Percentiles rank a stretch among this genome's conserved stretches.
Evolutionary conservation across 1,139 yeast species (phyloP).

Genomic region (Pichia inconspicua): DNA sequence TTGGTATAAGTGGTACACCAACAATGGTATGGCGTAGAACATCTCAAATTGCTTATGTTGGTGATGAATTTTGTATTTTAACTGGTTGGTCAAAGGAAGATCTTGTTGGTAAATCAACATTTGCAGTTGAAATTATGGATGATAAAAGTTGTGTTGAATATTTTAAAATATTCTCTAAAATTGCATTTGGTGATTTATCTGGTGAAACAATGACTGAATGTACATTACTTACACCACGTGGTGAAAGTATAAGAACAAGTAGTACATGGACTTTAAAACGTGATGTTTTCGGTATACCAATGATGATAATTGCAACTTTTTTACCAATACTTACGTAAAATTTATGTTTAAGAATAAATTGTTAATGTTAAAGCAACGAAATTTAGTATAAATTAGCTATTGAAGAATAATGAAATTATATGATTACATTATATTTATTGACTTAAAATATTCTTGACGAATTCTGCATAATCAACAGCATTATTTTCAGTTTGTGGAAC

Average conservation of each 20-base stretch:
- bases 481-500: constrained; percentile 92
- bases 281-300: constrained; percentile 59
- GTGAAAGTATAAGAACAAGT: constrained; percentile 52
- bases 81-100: constrained; percentile 85
- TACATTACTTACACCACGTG: constrained; percentile 49
- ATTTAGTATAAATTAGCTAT: constrained; percentile 10
- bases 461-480: constrained; percentile 88
- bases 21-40: constrained; percentile 94
- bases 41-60: constrained; percentile 91
- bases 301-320: constrained; percentile 94
- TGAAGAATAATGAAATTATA: background rate
- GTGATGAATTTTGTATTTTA: constrained; percentile 80
- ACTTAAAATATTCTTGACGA: constrained; percentile 87
- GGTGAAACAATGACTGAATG: constrained; percentile 90
- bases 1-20: constrained; percentile 83
- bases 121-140: constrained; percentile 84
- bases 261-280: constrained; percentile 82
- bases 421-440: constrained; percentile 37
- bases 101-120: constrained; percentile 54
- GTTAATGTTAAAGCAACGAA: constrained; percentile 5
- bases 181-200: constrained; percentile 85
- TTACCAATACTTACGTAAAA: constrained; percentile 48
- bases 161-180: constrained; percentile 73
- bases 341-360: constrained; percentile 9
- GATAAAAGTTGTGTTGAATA: constrained; percentile 82